phyloP scores from a whole-genome alignment of 495 filamentous ascomycete genomes.

The Neurospora sp. region DNA sequence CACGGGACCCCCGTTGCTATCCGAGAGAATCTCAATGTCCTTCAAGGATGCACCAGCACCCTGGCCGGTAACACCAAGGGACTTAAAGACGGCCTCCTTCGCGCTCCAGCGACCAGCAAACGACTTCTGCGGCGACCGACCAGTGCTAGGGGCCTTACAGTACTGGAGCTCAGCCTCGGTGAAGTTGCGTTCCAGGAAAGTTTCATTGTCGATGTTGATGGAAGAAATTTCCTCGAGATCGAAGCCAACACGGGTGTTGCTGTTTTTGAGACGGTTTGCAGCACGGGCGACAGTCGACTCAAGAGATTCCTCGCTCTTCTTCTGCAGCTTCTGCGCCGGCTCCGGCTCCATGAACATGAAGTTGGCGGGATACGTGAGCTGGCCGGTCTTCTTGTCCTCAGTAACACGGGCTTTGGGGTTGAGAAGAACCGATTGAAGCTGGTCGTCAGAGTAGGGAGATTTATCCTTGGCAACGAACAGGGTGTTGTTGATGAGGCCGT shows the following conservation, averaged over 20 bases:
- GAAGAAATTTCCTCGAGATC: conserved; percentile 80
- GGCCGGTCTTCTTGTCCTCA: conserved; percentile 70
- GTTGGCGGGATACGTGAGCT: conserved; percentile 59
- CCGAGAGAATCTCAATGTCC: conserved; percentile 84
- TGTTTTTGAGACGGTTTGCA: conserved; percentile 56
- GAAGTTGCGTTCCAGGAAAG: conserved; percentile 93
- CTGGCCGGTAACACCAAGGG: conserved; percentile 74
- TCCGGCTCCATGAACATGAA: conserved; percentile 46
- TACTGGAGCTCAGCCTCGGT: conserved; percentile 72
- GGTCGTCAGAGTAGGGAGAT: conserved; percentile 80
- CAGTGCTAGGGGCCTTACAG: conserved; percentile 59
- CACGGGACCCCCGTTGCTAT: conserved; percentile 69
- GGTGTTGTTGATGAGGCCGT: conserved; percentile 90
- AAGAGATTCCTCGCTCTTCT: conserved; percentile 54
- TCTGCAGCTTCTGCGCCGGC: conserved; percentile 23
- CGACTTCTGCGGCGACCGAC: conserved; percentile 57
- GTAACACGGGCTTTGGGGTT: conserved; percentile 88
- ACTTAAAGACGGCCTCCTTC: conserved; percentile 98
- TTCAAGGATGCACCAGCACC: conserved; percentile 83
- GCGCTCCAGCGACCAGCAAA: conserved; percentile 94
- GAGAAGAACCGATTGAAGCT: conserved; percentile 77
- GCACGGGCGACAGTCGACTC: conserved; percentile 46
- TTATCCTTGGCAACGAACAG: conserved; percentile 92
- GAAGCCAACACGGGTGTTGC: conserved; percentile 77
- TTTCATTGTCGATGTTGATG: conserved; percentile 86